Percentiles rank a stretch among this genome's conserved stretches.
These are phyloP conservation scores for Catenaria anguillulae DNA, from an alignment of 371 early-diverging fungal genomes.

Conservation along the genomic window DNA sequence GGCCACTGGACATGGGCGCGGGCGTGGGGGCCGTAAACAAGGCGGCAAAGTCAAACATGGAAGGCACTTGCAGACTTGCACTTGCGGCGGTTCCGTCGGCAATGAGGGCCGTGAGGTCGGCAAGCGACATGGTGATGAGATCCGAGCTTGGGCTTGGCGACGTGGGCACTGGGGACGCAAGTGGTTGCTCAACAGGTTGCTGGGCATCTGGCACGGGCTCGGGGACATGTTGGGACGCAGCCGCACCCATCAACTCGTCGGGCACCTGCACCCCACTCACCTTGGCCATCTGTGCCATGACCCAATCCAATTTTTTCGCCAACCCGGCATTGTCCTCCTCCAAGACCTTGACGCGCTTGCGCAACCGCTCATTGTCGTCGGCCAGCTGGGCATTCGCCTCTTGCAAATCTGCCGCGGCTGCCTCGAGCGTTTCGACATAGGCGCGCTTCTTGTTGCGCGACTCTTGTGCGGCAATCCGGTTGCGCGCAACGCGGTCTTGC, in stretches of 20 bases:
- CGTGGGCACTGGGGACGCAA: too few relatives aligned
- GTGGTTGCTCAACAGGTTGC: too few relatives aligned
- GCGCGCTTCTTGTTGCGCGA: conserved; percentile 6
- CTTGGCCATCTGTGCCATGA: neutral
- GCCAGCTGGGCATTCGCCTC: neutral
- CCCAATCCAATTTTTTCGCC: neutral
- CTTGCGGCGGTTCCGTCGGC: too few relatives aligned
- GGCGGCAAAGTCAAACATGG: too few relatives aligned
- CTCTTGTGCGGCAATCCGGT: conserved; percentile 6
- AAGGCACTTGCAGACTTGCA: too few relatives aligned
- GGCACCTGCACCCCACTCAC: neutral
- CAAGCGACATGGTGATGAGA: too few relatives aligned
- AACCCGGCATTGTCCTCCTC: neutral
- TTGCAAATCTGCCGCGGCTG: neutral
- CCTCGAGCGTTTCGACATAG: conserved; percentile 4
- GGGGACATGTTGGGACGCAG: too few relatives aligned
- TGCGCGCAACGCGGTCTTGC: conserved; percentile 1
- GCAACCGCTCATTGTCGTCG: conserved; percentile 1
- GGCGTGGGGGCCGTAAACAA: too few relatives aligned
- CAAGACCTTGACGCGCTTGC: neutral
- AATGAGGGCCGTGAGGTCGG: too few relatives aligned
- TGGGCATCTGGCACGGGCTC: neutral
- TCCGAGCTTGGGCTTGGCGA: too few relatives aligned
- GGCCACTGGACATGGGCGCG: too few relatives aligned
- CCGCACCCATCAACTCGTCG: neutral